Conservation (phyloP, 2,329 filamentous ascomycete genomes). For the Hypoxylon sp. region DNA sequence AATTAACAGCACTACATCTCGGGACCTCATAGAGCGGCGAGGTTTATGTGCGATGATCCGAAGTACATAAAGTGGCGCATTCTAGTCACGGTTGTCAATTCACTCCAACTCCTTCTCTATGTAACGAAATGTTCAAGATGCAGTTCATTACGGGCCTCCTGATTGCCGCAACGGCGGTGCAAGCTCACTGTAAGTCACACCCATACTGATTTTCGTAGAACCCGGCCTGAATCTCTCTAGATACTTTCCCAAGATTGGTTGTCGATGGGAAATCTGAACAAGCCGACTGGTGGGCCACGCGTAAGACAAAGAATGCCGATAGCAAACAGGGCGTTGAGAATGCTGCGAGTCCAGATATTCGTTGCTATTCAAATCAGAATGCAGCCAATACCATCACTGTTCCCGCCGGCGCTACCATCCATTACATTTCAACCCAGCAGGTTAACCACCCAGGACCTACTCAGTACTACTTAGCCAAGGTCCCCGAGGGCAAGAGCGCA, state of each 20-base stretch:
- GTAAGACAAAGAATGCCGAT: slow-evolving; percentile 57
- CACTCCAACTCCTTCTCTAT: neutral
- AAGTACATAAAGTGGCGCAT: slow-evolving; percentile 26
- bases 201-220: neutral
- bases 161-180: slow-evolving; percentile 42
- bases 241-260: slow-evolving; percentile 56
- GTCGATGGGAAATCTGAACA: slow-evolving; percentile 55
- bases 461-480: slow-evolving; percentile 59
- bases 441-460: slow-evolving; percentile 59
- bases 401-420: slow-evolving; percentile 54
- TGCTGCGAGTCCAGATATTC: slow-evolving; percentile 53
- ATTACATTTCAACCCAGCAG: slow-evolving; percentile 57
- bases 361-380: slow-evolving; percentile 56
- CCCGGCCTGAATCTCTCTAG: slow-evolving; percentile 41
- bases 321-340: slow-evolving; percentile 56
- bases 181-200: slow-evolving; percentile 47
- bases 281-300: slow-evolving; percentile 56
- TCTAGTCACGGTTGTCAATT: neutral
- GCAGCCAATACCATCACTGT: slow-evolving; percentile 51
- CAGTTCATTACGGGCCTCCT: slow-evolving; percentile 46
- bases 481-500: slow-evolving; percentile 54
- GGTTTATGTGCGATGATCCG: neutral
- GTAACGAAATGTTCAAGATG: slow-evolving; percentile 34
- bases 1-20: slow-evolving; percentile 34
- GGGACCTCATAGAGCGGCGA: neutral